Evolutionary conservation across 2,329 filamentous ascomycete species (phyloP).

Genomic region (Ceratocystis cubensis): DNA sequence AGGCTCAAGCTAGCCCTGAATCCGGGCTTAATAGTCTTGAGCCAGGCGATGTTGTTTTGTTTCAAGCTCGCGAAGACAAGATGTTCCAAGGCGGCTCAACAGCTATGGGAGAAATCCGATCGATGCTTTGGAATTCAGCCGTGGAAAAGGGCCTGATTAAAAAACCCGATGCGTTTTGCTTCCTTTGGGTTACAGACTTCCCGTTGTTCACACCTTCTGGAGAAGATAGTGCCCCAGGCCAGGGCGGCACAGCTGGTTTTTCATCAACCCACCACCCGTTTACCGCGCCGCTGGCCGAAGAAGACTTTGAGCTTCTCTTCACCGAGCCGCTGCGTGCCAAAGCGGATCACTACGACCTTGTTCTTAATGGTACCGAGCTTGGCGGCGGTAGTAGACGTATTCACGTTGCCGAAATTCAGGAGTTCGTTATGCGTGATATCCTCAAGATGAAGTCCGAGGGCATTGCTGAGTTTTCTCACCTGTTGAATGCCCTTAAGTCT

Average conservation of each 20-base stretch:
- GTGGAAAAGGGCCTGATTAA: conserved; percentile 48
- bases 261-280: conserved; percentile 91
- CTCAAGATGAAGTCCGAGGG: conserved; percentile 62
- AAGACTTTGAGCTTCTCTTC: conserved; percentile 62
- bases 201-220: conserved; percentile 71
- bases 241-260: conserved; percentile 69
- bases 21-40: conserved; percentile 33
- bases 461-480: conserved; percentile 69
- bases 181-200: conserved; percentile 81
- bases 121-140: conserved; percentile 55
- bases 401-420: conserved; percentile 69
- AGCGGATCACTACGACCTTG: conserved; percentile 90
- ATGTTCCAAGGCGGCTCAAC: conserved; percentile 61
- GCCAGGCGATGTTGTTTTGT: conserved; percentile 65
- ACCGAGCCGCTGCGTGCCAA: conserved; percentile 57
- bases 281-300: conserved; percentile 63
- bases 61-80: conserved; percentile 61
- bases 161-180: conserved; percentile 42
- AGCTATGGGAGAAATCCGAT: conserved; percentile 58
- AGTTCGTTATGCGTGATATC: conserved; percentile 71
- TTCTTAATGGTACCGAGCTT: conserved; percentile 88
- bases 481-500: conserved; percentile 66
- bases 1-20: conserved; percentile 24
- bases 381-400: conserved; percentile 90
- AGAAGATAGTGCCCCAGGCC: conserved; percentile 49